Base-by-base conservation (phyloP, 305 asterid species). In the Petunia hybrid region DNA sequence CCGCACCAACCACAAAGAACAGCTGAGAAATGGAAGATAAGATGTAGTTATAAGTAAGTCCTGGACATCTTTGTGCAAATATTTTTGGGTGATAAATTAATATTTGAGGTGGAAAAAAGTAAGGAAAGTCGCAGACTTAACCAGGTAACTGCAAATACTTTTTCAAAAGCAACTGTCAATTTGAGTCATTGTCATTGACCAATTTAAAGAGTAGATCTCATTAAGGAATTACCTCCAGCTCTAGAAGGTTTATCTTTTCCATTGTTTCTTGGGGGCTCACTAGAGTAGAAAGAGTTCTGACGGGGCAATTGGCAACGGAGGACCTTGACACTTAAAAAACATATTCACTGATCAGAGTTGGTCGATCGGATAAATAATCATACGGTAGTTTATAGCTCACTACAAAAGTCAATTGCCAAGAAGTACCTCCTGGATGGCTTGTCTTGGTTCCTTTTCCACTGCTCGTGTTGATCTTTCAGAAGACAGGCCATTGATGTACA, bases 1-100 rank as follows among this genome's bases (percentile, higher is more conserved):
- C 94, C 97, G 84, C 99, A 96, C 99, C 99, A 96, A 80, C 90
- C 85, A 79, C 99, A 96, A 39, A 92, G 95, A 68, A 83, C 40
- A 75, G 91, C 99, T 94, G 91, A 42, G 79, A 87, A 65, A 87
- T 64, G 76, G 8, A 75, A 73, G 68, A 78, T 61, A 77, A 65
- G 69, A 68, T 31, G 13, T 7, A 62, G 3, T 68, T 68, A 7
- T 4, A 3, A 16, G 43, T 53, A 43, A 12, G 71, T 59, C 36
- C 74, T 43, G n/a, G 56, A 42, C n/a, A 68, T 40, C 42, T 64
- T 39, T 48, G 78, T 6, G 43, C 35, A 10, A 48, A 71, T 48
- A 48, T 71, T 48, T 70, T 71, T 31, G 31, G 9, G 42, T 31
- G 31, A 71, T 71, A 10, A 31, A 46, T 48, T 5, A 12, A 48